Evolutionary conservation across 441 rosid species (phyloP).

Genomic region (Corymbia calophylla): DNA sequence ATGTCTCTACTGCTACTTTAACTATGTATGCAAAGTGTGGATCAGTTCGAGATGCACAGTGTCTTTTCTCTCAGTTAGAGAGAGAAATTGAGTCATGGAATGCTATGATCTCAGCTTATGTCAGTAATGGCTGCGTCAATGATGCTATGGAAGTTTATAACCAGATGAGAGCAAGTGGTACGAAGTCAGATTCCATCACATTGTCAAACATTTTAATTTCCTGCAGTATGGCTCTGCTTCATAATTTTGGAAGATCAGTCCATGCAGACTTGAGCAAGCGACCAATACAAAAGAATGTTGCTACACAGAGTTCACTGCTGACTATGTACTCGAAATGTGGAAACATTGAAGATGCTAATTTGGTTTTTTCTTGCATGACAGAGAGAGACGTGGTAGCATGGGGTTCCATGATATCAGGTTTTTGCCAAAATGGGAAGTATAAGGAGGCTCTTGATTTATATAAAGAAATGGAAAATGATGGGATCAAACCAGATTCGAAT

Average conservation of each 20-base stretch:
- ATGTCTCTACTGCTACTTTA: constrained; percentile 51
- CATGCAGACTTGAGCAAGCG: constrained; percentile 54
- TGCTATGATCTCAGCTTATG: constrained; percentile 66
- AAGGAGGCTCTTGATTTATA: constrained; percentile 42
- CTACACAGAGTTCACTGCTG: constrained; percentile 43
- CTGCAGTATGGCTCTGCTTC: constrained; percentile 30
- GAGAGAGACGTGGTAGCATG: constrained; percentile 59
- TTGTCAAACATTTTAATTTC: constrained; percentile 47
- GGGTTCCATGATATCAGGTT: constrained; percentile 72
- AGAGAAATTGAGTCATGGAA: constrained; percentile 62
- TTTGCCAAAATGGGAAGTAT: constrained; percentile 50
- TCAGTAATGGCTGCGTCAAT: constrained; percentile 22
- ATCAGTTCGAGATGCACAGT: constrained; percentile 36
- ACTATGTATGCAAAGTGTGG: constrained; percentile 64
- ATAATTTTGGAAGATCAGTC: constrained; percentile 47
- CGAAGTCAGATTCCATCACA: constrained; percentile 47
- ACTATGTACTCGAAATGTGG: constrained; percentile 55
- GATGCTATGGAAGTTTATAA: constrained; percentile 36
- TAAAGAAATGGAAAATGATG: constrained; percentile 34
- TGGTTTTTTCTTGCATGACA: constrained; percentile 35
- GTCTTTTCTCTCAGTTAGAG: constrained; percentile 35
- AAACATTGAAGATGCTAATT: constrained; percentile 33
- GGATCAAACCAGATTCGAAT: constrained; percentile 52
- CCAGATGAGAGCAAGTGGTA: constrained; percentile 30
- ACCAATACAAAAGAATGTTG: constrained; percentile 27